phyloP scores from a whole-genome alignment of 225 moss, liverwort and hornwort species.

The Bryoerythrophyllum caledonicum region DNA sequence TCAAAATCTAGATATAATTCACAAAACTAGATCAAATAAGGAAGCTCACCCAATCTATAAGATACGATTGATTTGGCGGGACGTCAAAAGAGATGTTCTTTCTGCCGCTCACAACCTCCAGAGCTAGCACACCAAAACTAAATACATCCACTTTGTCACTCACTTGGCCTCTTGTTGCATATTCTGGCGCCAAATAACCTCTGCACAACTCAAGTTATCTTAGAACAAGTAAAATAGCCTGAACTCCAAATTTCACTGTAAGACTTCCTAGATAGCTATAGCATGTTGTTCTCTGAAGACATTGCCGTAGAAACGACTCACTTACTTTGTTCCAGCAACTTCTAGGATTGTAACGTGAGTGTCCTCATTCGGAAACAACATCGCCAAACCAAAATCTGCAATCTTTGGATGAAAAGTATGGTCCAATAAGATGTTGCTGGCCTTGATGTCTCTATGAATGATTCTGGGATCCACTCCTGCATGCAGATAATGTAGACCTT shows the following conservation, averaged over 20 bases:
- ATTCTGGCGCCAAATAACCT: slow-evolving; percentile 53
- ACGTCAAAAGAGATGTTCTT: slow-evolving; percentile 41
- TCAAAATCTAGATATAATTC: too few species aligned
- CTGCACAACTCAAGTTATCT: slow-evolving; percentile 8
- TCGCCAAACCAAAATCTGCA: slow-evolving; percentile 54
- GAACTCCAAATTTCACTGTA: neutral
- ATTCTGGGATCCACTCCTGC: too few species aligned
- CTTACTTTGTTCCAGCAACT: slow-evolving; percentile 41
- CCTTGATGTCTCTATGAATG: slow-evolving; percentile 44
- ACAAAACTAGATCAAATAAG: too few species aligned
- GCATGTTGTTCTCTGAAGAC: neutral
- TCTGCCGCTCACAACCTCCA: slow-evolving; percentile 61
- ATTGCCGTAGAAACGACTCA: neutral
- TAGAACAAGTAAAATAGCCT: neutral
- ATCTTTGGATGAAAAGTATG: slow-evolving; percentile 33
- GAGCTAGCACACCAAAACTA: slow-evolving; percentile 50
- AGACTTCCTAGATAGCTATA: neutral
- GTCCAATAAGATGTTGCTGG: slow-evolving; percentile 45
- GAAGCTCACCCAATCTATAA: slow-evolving; percentile 50
- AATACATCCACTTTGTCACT: slow-evolving; percentile 63
- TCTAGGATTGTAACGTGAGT: slow-evolving; percentile 16
- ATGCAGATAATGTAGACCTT: too few species aligned
- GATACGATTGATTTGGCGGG: slow-evolving; percentile 39
- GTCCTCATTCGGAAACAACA: slow-evolving; percentile 26
- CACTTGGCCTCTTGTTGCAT: slow-evolving; percentile 57